Percentiles rank a stretch among this genome's conserved stretches.
These are phyloP conservation scores for Drechslerella coelobrocha DNA, from an alignment of 2,329 filamentous ascomycete genomes.

Conservation along the genomic window DNA sequence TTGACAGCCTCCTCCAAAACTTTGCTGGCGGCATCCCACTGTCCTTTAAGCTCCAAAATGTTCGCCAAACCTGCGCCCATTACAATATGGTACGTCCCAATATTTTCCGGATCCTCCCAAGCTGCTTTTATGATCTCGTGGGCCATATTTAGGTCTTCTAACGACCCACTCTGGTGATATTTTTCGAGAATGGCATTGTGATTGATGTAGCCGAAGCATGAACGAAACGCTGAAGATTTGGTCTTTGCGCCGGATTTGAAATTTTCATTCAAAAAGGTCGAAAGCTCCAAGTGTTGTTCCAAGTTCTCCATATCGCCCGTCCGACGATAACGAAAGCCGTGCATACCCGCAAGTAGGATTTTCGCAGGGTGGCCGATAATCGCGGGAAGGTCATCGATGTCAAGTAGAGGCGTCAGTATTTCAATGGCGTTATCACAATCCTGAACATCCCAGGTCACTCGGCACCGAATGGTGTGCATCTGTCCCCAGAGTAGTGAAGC, in stretches of 20 bases:
- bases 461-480: slow-evolving; percentile 2
- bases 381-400: background rate
- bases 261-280: background rate
- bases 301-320: background rate
- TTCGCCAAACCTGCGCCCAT: slow-evolving; percentile 4
- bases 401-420: slow-evolving; percentile 9
- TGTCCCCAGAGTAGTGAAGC: background rate
- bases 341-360: background rate
- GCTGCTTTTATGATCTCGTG: slow-evolving; percentile 4
- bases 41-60: background rate
- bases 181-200: slow-evolving; percentile 4
- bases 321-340: slow-evolving; percentile 1
- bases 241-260: slow-evolving; percentile 3
- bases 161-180: background rate
- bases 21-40: background rate
- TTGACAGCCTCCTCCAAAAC: slow-evolving; percentile 9
- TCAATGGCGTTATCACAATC: slow-evolving; percentile 8
- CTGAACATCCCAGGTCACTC: background rate
- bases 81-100: background rate
- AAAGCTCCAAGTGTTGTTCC: slow-evolving; percentile 4
- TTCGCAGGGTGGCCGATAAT: background rate
- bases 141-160: slow-evolving; percentile 1
- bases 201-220: slow-evolving; percentile 1
- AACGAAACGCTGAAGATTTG: background rate
- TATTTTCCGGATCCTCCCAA: background rate